A percentile compares a stretch with the other conserved stretches of the same genome.
phyloP scores from a whole-genome alignment of 139 green algal genomes.

The Ostreobium quekettii region DNA sequence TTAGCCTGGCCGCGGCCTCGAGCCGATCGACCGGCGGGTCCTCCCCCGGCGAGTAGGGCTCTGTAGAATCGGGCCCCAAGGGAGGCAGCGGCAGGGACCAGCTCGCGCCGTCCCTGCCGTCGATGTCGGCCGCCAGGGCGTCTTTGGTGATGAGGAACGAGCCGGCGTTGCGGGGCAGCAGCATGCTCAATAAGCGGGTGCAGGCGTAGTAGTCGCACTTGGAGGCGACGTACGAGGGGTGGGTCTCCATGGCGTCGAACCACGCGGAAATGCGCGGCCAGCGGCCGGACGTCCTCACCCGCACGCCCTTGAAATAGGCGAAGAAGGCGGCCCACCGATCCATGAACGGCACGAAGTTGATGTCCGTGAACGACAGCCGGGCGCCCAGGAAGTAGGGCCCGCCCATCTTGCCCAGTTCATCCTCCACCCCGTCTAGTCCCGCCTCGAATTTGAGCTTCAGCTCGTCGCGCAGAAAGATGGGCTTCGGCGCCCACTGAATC shows the following conservation, averaged over 20 bases:
- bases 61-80: slow-evolving; percentile 40
- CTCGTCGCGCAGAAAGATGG: not conserved
- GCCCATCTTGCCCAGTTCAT: not conserved
- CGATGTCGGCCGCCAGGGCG: slow-evolving; percentile 49
- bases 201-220: slow-evolving; percentile 86
- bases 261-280: slow-evolving; percentile 37
- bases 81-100: slow-evolving; percentile 75
- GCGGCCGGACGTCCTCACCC: slow-evolving; percentile 43
- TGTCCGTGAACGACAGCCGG: slow-evolving; percentile 68
- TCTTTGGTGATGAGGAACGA: not conserved
- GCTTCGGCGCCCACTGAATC: not conserved
- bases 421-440: not conserved
- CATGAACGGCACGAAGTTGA: slow-evolving; percentile 82
- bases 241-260: slow-evolving; percentile 87
- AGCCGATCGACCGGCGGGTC: slow-evolving; percentile 47
- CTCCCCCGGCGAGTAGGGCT: slow-evolving; percentile 62
- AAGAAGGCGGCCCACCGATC: slow-evolving; percentile 66
- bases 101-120: slow-evolving; percentile 34
- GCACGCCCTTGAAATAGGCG: slow-evolving; percentile 89
- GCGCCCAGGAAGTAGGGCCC: slow-evolving; percentile 85
- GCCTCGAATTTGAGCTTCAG: not conserved
- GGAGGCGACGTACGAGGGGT: slow-evolving; percentile 65
- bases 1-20: slow-evolving; percentile 50
- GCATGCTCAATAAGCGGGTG: not conserved
- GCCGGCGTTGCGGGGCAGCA: slow-evolving; percentile 38